These are phyloP conservation scores for Pichia sporocuriosa DNA, from an alignment of 805 yeast species.

Conservation along the genomic window DNA sequence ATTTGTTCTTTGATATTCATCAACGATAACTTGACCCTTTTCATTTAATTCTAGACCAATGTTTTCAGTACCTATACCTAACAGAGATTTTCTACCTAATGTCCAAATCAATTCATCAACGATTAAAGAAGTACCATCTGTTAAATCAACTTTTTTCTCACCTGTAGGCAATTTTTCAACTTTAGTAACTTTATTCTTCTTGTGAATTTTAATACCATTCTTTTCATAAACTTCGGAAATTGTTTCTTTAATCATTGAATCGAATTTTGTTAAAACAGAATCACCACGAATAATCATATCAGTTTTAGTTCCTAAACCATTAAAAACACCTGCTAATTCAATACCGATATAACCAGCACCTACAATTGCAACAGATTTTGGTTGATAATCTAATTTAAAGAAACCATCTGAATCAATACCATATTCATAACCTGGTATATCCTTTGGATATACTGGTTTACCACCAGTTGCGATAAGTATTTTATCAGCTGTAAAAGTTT, in stretches of 20 bases:
- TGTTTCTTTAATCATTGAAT: conserved; percentile 68
- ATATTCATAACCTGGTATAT: conserved; percentile 71
- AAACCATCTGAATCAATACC: conserved; percentile 91
- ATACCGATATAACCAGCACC: conserved; percentile 98
- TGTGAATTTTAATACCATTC: conserved; percentile 77
- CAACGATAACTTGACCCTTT: conserved; percentile 62
- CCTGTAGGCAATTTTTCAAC: conserved; percentile 45
- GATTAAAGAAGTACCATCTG: conserved; percentile 36
- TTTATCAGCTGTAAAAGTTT: conserved; percentile 67
- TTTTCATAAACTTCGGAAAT: conserved; percentile 75
- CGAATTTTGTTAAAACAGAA: conserved; percentile 83
- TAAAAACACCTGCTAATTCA: conserved; percentile 92
- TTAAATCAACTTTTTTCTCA: conserved; percentile 41
- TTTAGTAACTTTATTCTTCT: conserved; percentile 45
- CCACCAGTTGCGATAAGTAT: conserved; percentile 94
- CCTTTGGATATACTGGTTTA: conserved; percentile 59
- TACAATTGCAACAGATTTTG: conserved; percentile 86
- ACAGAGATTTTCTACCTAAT: conserved; percentile 76
- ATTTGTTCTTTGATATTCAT: conserved; percentile 82
- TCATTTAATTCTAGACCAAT: conserved; percentile 62
- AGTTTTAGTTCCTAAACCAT: conserved; percentile 79
- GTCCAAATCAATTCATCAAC: conserved; percentile 92
- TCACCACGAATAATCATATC: conserved; percentile 88
- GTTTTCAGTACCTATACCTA: conserved; percentile 69
- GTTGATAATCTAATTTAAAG: conserved; percentile 73